These are phyloP conservation scores for Boletellus deceptivus DNA, from an alignment of 1,284 basidiomycete species.

Conservation along the genomic window DNA sequence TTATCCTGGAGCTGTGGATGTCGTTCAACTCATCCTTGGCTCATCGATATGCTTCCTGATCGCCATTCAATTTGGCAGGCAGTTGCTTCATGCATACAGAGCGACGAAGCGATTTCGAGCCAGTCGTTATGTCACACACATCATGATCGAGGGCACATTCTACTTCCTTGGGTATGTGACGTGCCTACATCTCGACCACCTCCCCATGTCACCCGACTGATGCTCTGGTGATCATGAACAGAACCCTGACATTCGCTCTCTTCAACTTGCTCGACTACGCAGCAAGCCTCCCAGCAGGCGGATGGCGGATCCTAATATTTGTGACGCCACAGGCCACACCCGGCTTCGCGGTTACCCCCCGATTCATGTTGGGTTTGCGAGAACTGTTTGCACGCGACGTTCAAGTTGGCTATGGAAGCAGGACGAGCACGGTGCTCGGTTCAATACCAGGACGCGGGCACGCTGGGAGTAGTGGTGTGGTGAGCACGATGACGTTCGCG, in stretches of 20 bases:
- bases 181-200: no score
- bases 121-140: neutral
- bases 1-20: neutral
- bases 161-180: slow-evolving; percentile 1
- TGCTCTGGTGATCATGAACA: neutral
- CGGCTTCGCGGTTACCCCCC: neutral
- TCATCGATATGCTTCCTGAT: neutral
- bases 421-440: slow-evolving; percentile 6
- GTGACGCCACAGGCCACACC: neutral
- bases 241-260: neutral
- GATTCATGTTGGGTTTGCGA: slow-evolving; percentile 8
- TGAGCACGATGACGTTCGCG: neutral
- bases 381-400: slow-evolving; percentile 3
- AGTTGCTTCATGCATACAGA: neutral
- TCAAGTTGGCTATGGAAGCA: neutral
- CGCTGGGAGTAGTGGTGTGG: no score
- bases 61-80: neutral
- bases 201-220: neutral
- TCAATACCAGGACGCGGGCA: neutral
- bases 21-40: neutral
- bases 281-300: neutral
- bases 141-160: neutral
- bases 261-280: neutral
- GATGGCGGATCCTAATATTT: neutral
- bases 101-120: neutral